Base-by-base conservation (phyloP, 2,329 filamentous ascomycete species). In the Aspergillus eucalypticola region DNA sequence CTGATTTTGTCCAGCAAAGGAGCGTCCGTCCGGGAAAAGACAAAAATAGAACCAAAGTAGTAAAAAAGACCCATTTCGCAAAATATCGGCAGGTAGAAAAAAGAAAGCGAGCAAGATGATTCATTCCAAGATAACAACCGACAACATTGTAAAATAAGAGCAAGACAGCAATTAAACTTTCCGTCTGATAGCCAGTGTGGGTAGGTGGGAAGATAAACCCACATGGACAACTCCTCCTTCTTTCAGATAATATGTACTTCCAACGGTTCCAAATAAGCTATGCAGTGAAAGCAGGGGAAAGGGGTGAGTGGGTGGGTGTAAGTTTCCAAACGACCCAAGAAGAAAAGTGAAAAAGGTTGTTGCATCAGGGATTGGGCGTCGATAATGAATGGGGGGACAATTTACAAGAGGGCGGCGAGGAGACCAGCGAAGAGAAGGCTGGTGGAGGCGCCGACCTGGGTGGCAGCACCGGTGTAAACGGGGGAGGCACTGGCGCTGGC, bases 351-450 rank as follows among this genome's bases (percentile, higher is more conserved):
- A 38, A 58, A 35, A n/a, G 25, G 25, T 8, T 27, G 13, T 44
- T 10, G 41, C 32, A 41, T 59, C 39, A 59, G 44, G 19, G 4
- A 23, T n/a, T 11, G 21, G n/a, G 49, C 21, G 19, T 51, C 44
- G 29, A 17, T 61, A 39, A 42, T 49, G 48, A 25, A 8, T 3
- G 11, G 32, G 15, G 6, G 3, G 6, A n/a, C 42, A 27, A 53
- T 52, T 67, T 68, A 74, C 58, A 75, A 70, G 48, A 75, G 53
- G 41, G 70, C 69, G 50, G 67, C 61, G 42, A 73, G 44, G 59
- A 74, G 48, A 51, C 61, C 62, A 15, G 62, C 52, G 41, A 62
- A 17, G 8, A 62, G 60, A 52, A 64, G 66, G 56, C 70, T 50
- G 52, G 65, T 64, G 11, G 72, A 59, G 21, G 66, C 64, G 19